These are phyloP conservation scores for Pythium volutum DNA, from an alignment of 352 stramenopile species.

Conservation along the genomic window DNA sequence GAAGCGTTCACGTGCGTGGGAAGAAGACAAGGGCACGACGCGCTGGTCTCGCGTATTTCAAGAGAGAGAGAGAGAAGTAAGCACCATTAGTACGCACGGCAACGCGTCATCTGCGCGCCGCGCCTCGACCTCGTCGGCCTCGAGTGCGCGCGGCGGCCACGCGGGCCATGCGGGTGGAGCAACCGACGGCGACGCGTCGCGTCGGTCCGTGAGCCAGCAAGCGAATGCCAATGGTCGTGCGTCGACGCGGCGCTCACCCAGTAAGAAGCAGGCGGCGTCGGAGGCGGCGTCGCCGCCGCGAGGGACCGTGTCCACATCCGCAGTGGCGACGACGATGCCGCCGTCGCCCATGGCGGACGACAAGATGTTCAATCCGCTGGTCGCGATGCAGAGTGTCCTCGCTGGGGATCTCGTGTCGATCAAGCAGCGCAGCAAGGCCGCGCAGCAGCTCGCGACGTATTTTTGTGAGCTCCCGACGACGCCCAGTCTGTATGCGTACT, in stretches of 20 bases:
- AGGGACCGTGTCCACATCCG: too few relatives aligned
- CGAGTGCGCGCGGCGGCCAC: not conserved
- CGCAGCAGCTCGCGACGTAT: constrained; percentile 27
- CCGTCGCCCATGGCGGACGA: not conserved
- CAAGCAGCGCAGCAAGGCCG: constrained; percentile 34
- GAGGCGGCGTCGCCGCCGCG: not conserved
- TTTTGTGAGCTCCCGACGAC: constrained; percentile 28
- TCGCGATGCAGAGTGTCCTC: constrained; percentile 24
- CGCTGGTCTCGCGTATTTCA: too few relatives aligned
- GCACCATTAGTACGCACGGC: constrained; percentile 11
- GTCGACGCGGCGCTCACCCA: constrained; percentile 13
- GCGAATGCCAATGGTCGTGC: not conserved
- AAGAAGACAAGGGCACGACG: not conserved
- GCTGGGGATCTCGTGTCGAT: constrained; percentile 30
- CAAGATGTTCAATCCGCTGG: constrained; percentile 23
- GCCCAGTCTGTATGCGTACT: constrained; percentile 25
- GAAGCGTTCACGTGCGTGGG: not conserved
- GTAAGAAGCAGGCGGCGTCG: constrained; percentile 7
- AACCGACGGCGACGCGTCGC: not conserved
- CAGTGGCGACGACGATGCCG: not conserved
- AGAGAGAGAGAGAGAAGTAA: not conserved
- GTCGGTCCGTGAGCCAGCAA: not conserved
- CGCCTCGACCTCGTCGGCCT: constrained; percentile 13
- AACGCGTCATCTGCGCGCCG: constrained; percentile 1
- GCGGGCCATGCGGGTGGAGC: not conserved